Conservation (phyloP, 306 rosid genomes). For the Ormosia emarginata region DNA sequence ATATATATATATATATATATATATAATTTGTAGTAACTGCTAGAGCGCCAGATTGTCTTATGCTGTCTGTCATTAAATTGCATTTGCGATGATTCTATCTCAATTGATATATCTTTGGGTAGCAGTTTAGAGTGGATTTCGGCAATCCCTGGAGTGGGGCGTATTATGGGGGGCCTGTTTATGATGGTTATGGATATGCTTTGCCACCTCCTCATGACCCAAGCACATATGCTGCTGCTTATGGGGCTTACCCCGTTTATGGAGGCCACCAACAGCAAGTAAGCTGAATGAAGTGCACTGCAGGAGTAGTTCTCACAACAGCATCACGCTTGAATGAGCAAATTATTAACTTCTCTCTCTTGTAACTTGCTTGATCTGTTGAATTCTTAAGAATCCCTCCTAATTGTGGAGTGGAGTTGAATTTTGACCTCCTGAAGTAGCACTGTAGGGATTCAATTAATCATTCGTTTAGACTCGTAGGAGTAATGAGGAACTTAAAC, state of each 20-base stretch:
- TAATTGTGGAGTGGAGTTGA: constrained; percentile 74
- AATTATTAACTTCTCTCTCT: constrained; percentile 23
- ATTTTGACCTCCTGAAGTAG: constrained; percentile 66
- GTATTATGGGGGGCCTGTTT: constrained; percentile 81
- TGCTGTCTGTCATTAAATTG: neutral
- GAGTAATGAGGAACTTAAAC: constrained; percentile 36
- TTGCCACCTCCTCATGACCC: constrained; percentile 79
- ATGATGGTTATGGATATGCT: constrained; percentile 90
- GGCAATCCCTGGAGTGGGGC: constrained; percentile 77
- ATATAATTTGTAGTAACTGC: neutral
- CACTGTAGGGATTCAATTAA: constrained; percentile 52
- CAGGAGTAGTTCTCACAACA: constrained; percentile 31
- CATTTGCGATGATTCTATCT: neutral
- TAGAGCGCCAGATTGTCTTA: neutral
- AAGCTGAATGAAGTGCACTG: constrained; percentile 52
- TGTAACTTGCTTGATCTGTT: constrained; percentile 54
- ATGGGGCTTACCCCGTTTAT: constrained; percentile 82
- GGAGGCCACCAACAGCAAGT: constrained; percentile 96
- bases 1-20: no score
- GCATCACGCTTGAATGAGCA: constrained; percentile 19
- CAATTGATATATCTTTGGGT: constrained; percentile 7
- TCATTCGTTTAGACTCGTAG: constrained; percentile 49
- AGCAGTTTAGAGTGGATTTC: constrained; percentile 66
- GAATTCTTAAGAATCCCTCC: constrained; percentile 68
- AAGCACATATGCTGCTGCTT: constrained; percentile 75